Evolutionary conservation across 495 filamentous ascomycete genomes (phyloP).

Genomic region (Penicillium odoratum): DNA sequence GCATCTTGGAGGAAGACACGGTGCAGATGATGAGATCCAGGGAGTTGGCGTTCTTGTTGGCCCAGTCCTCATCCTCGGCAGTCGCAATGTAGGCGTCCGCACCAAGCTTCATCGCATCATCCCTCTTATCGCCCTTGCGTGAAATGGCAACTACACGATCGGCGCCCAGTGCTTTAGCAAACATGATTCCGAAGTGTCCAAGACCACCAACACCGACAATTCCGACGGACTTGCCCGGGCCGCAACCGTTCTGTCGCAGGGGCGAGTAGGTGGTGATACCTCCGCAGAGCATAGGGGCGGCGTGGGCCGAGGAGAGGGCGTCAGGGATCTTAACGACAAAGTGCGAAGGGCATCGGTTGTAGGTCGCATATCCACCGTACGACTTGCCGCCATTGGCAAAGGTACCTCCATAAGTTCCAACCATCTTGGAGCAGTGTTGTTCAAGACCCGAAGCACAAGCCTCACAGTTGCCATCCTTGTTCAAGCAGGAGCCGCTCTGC

Average conservation of each 20-base stretch:
- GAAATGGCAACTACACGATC: slow-evolving; percentile 83
- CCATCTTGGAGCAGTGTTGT: slow-evolving; percentile 64
- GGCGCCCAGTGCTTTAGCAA: slow-evolving; percentile 66
- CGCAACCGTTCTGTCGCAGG: slow-evolving; percentile 67
- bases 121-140: slow-evolving; percentile 64
- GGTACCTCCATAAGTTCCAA: slow-evolving; percentile 45
- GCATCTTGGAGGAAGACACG: slow-evolving; percentile 74
- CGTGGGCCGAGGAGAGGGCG: slow-evolving; percentile 52
- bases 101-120: slow-evolving; percentile 63
- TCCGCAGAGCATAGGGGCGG: slow-evolving; percentile 84
- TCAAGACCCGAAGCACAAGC: slow-evolving; percentile 63
- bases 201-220: slow-evolving; percentile 84
- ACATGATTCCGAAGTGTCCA: slow-evolving; percentile 67
- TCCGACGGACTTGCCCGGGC: slow-evolving; percentile 79
- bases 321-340: slow-evolving; percentile 84
- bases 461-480: slow-evolving; percentile 58
- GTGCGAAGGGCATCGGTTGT: slow-evolving; percentile 67
- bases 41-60: slow-evolving; percentile 55
- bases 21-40: slow-evolving; percentile 83
- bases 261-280: slow-evolving; percentile 79
- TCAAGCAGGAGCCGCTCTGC: slow-evolving; percentile 70
- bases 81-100: slow-evolving; percentile 77
- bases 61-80: slow-evolving; percentile 74
- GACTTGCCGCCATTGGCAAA: slow-evolving; percentile 58
- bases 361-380: slow-evolving; percentile 69